Conservation (phyloP, 164 flowering plant genomes). For the Malania oleifera region DNA sequence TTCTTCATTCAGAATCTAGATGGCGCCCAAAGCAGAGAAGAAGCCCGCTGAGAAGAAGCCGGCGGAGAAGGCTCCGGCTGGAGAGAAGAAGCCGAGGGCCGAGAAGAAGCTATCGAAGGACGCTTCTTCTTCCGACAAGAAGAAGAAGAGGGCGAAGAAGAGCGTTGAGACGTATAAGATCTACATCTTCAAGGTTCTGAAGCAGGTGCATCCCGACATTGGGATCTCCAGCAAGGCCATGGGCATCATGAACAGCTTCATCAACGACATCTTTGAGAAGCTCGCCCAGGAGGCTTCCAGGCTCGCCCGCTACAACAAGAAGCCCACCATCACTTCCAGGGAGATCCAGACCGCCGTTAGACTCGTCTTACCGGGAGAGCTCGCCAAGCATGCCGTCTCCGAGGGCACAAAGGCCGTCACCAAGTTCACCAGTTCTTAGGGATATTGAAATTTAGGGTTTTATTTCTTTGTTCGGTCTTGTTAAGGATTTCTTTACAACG, state of each 20-base stretch:
- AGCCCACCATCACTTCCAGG: conserved; percentile 25
- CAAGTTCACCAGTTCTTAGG: conserved; percentile 21
- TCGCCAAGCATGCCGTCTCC: conserved; percentile 27
- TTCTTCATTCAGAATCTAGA: not conserved
- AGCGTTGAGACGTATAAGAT: conserved; percentile 25
- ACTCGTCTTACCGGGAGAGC: conserved; percentile 24
- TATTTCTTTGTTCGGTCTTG: too few relatives aligned
- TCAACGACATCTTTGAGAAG: conserved; percentile 27
- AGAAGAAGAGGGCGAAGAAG: conserved; percentile 22
- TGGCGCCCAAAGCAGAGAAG: conserved; percentile 19
- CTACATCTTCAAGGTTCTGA: conserved; percentile 28
- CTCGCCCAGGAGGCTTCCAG: conserved; percentile 25
- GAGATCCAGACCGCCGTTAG: conserved; percentile 28
- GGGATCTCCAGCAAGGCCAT: conserved; percentile 29
- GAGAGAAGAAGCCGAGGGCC: conserved; percentile 21
- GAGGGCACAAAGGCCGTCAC: conserved; percentile 28
- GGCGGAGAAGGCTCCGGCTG: conserved; percentile 19
- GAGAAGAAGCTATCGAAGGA: conserved; percentile 23
- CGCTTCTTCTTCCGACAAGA: conserved; percentile 13
- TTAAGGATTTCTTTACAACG: too few relatives aligned
- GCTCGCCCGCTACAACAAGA: conserved; percentile 27
- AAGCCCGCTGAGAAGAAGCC: conserved; percentile 14
- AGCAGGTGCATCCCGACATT: conserved; percentile 29
- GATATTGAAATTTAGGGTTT: too few relatives aligned
- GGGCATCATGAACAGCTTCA: conserved; percentile 32